These are phyloP conservation scores for Xylaria sp. DNA, from an alignment of 2,329 filamentous ascomycete species.

Conservation along the genomic window DNA sequence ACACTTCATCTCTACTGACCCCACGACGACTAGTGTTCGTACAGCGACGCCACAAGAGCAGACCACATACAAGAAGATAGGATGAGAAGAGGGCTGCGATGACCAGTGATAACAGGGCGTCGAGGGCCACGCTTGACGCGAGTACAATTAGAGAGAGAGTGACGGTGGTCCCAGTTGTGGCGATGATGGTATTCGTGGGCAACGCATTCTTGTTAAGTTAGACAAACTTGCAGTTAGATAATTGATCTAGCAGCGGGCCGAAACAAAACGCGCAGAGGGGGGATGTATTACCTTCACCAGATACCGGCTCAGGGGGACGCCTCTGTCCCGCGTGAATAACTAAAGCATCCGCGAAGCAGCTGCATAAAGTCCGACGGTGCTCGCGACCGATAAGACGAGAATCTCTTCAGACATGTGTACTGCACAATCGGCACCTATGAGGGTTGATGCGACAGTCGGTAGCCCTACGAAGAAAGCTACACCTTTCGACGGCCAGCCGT, in stretches of 20 bases:
- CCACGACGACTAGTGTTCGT: constrained; percentile 39
- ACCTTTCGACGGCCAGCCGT: constrained; percentile 56
- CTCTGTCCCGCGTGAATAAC: constrained; percentile 44
- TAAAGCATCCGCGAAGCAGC: constrained; percentile 44
- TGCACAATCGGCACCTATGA: constrained; percentile 39
- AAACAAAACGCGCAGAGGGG: too few relatives aligned
- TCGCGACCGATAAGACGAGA: constrained; percentile 36
- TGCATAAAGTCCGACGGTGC: constrained; percentile 40
- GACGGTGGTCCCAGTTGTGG: constrained; percentile 38
- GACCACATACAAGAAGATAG: constrained; percentile 53
- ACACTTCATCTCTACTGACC: too few relatives aligned
- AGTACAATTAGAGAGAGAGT: constrained; percentile 45
- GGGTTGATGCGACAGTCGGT: constrained; percentile 26
- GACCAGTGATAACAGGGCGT: constrained; percentile 56
- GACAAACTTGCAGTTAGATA: too few relatives aligned
- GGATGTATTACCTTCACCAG: constrained; percentile 39
- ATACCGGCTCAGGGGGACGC: constrained; percentile 39
- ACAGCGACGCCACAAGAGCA: constrained; percentile 55
- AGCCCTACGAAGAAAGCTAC: constrained; percentile 52
- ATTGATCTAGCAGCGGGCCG: too few relatives aligned
- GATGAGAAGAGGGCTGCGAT: constrained; percentile 57
- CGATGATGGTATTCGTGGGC: constrained; percentile 39
- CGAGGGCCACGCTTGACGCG: constrained; percentile 52
- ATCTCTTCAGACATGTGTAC: constrained; percentile 45
- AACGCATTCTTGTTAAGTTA: constrained; percentile 39